Percentiles rank a stretch among this genome's conserved stretches.
Conservation (phyloP, 257 asterid species). For the Jasminum sambac region DNA sequence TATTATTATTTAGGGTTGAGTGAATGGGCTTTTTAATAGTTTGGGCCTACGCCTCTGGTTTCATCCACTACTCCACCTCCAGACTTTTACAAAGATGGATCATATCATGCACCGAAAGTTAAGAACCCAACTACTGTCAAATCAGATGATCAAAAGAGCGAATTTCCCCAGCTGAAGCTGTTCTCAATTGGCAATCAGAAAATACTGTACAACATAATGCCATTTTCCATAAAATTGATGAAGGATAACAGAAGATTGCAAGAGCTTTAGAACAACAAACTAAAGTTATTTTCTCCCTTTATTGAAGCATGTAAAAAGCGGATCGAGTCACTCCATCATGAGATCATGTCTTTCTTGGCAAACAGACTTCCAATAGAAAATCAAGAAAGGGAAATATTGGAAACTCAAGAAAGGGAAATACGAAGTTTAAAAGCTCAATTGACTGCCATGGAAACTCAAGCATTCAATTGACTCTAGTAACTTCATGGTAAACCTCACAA, state of each 20-base stretch:
- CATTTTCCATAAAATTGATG: not conserved
- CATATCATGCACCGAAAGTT: not conserved
- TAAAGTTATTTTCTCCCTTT: not conserved
- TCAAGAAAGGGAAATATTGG: too few species aligned
- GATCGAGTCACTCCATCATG: not conserved
- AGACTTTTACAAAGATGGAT: not conserved
- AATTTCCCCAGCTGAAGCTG: not conserved
- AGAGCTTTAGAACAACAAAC: too few species aligned
- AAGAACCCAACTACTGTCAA: not conserved
- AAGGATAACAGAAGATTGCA: too few species aligned
- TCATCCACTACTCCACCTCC: not conserved
- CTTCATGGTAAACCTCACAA: not conserved
- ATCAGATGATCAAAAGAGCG: not conserved
- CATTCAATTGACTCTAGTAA: not conserved
- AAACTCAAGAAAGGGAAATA: not conserved
- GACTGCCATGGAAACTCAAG: not conserved
- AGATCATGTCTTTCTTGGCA: not conserved
- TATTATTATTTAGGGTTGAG: too few species aligned
- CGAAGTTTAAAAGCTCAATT: too few species aligned
- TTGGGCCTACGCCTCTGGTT: too few species aligned
- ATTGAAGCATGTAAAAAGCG: not conserved
- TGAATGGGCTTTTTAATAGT: too few species aligned
- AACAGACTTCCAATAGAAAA: too few species aligned
- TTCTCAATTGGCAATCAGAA: not conserved
- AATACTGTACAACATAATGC: not conserved